Conservation (phyloP, 768 basidiomycete genomes). For the Lanmaoa rubissima region DNA sequence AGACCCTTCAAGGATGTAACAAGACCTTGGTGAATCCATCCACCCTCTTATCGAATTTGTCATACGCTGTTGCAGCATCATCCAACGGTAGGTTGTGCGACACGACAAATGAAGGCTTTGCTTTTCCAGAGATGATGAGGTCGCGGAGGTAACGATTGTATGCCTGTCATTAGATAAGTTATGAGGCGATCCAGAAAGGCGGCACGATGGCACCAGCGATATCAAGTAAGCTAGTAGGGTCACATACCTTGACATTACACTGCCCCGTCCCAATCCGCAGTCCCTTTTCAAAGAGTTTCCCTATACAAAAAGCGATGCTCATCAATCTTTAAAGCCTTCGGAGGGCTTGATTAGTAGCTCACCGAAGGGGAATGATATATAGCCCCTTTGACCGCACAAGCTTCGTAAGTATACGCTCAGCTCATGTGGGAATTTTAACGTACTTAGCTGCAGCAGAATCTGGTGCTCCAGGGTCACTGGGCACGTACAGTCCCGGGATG, state of each 20-base stretch:
- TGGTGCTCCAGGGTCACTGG: slow-evolving; percentile 55
- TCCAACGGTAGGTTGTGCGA: slow-evolving; percentile 5
- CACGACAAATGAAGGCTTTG: slow-evolving; percentile 2
- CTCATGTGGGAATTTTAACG: not conserved
- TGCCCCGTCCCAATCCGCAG: not conserved
- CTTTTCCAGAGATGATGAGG: slow-evolving; percentile 3
- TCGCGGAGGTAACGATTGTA: slow-evolving; percentile 6
- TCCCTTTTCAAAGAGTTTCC: slow-evolving; percentile 4
- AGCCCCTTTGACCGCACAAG: not conserved
- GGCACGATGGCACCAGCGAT: not conserved
- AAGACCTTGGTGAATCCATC: slow-evolving; percentile 2
- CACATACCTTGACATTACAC: not conserved
- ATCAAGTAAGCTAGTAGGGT: not conserved
- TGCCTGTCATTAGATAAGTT: not conserved
- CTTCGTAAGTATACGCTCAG: not conserved
- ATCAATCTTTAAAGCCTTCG: not conserved
- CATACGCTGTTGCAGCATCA: slow-evolving; percentile 1
- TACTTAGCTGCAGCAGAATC: slow-evolving; percentile 47
- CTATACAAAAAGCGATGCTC: not conserved
- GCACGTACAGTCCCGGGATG: slow-evolving; percentile 56
- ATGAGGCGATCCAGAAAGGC: not conserved
- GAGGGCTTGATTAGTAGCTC: not conserved
- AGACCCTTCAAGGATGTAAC: not conserved
- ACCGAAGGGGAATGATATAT: slow-evolving; percentile 8
- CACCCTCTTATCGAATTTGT: slow-evolving; percentile 8